Evolutionary conservation across 148 eudicot species (phyloP).

Genomic region (Fagopyrum esculentum): DNA sequence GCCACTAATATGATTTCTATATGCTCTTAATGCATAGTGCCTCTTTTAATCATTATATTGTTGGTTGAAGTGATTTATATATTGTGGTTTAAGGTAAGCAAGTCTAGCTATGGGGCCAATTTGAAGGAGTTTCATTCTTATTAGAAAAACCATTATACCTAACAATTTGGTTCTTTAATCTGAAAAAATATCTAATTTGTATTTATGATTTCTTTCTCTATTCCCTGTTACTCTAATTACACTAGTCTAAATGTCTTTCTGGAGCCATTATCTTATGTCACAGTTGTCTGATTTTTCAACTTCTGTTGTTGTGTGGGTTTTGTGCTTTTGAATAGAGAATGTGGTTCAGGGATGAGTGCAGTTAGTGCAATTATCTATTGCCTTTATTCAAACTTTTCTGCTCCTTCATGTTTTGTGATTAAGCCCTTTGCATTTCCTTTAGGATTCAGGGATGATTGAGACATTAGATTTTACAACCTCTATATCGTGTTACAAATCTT

Average conservation of each 20-base stretch:
- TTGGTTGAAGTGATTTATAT: background rate
- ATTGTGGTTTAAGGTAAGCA: background rate
- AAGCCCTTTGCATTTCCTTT: background rate
- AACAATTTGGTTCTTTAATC: background rate
- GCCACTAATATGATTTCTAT: background rate
- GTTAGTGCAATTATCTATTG: constrained; percentile 4
- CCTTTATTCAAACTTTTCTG: background rate
- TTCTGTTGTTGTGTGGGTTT: background rate
- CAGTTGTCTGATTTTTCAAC: background rate
- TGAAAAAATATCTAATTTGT: background rate
- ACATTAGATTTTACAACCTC: background rate
- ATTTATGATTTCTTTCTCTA: background rate
- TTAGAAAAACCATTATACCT: background rate
- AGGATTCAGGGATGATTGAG: background rate
- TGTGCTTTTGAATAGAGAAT: background rate
- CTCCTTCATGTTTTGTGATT: background rate
- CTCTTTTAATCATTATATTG: background rate
- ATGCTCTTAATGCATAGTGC: background rate
- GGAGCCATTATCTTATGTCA: background rate
- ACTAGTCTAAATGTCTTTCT: background rate
- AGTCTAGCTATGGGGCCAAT: background rate
- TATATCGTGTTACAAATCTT: background rate
- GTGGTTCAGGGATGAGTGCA: background rate
- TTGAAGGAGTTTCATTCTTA: background rate
- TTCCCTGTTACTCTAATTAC: background rate